Percentiles rank a stretch among this genome's conserved stretches.
phyloP scores from a whole-genome alignment of 2,329 filamentous ascomycete species.

The Tolypocladium amazonense region DNA sequence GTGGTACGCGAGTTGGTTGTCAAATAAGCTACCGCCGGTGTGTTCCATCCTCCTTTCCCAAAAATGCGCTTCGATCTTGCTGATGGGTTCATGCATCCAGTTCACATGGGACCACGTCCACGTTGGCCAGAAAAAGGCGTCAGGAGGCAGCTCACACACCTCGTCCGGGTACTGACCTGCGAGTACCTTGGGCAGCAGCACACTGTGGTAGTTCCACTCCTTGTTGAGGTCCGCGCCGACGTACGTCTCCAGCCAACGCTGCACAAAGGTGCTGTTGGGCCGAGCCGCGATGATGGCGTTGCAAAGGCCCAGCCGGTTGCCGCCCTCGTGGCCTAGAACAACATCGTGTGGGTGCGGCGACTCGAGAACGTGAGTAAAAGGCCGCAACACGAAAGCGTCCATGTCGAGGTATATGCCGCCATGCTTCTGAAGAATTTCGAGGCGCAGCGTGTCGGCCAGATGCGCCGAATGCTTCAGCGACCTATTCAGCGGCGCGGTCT shows the following conservation, averaged over 20 bases:
- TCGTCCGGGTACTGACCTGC: not conserved
- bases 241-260: conserved; percentile 5
- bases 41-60: conserved; percentile 4
- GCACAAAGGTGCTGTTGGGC: conserved; percentile 6
- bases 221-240: not conserved
- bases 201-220: conserved; percentile 4
- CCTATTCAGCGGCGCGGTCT: not conserved
- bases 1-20: conserved; percentile 8
- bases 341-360: conserved; percentile 2
- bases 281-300: conserved; percentile 7
- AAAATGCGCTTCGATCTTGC: not conserved
- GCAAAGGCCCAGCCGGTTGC: conserved; percentile 5
- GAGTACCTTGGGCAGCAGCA: conserved; percentile 4
- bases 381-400: conserved; percentile 5
- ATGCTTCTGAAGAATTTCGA: conserved; percentile 6
- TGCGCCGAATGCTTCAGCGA: not conserved
- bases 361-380: conserved; percentile 3
- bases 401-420: conserved; percentile 7
- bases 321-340: conserved; percentile 7
- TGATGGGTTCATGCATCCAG: conserved; percentile 8
- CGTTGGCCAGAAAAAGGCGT: conserved; percentile 8
- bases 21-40: conserved; percentile 6
- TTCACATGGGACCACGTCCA: conserved; percentile 7
- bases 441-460: conserved; percentile 4
- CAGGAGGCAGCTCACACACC: conserved; percentile 6